phyloP scores from a whole-genome alignment of 1,139 yeast genomes.

The Nakaseomyces glabratus region DNA sequence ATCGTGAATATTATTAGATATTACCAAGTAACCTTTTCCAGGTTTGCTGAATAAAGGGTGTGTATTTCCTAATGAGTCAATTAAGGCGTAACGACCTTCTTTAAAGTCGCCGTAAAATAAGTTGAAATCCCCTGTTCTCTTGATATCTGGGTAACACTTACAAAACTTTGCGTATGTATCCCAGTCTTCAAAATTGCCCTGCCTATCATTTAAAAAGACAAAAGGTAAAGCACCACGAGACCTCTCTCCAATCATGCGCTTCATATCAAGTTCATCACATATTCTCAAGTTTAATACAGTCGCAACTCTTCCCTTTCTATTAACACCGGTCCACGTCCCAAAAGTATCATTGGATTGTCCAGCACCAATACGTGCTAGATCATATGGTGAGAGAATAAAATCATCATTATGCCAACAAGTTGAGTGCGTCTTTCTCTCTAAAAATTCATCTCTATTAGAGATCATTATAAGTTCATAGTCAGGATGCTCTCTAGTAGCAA shows the following conservation, averaged over 20 bases:
- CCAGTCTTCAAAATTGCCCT: slow-evolving; percentile 41
- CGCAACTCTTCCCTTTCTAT: slow-evolving; percentile 54
- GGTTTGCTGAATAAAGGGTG: slow-evolving; percentile 35
- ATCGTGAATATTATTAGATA: slow-evolving; percentile 32
- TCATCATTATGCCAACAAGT: slow-evolving; percentile 45
- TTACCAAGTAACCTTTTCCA: slow-evolving; percentile 16
- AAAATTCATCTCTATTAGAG: slow-evolving; percentile 82
- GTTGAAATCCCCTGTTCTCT: slow-evolving; percentile 73
- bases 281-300: slow-evolving; percentile 57
- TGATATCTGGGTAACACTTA: slow-evolving; percentile 29
- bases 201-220: slow-evolving; percentile 39
- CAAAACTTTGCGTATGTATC: slow-evolving; percentile 28
- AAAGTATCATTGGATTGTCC: slow-evolving; percentile 28
- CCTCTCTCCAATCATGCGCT: slow-evolving; percentile 28
- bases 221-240: slow-evolving; percentile 71
- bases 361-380: slow-evolving; percentile 53
- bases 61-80: slow-evolving; percentile 28
- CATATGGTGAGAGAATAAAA: slow-evolving; percentile 59
- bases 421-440: slow-evolving; percentile 57
- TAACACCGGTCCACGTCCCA: slow-evolving; percentile 90
- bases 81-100: slow-evolving; percentile 31
- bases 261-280: slow-evolving; percentile 29
- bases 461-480: slow-evolving; percentile 61
- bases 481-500: slow-evolving; percentile 53
- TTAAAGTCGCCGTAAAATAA: slow-evolving; percentile 58